These are phyloP conservation scores for Mercurialis annua DNA, from an alignment of 345 rosid species.

Conservation along the genomic window DNA sequence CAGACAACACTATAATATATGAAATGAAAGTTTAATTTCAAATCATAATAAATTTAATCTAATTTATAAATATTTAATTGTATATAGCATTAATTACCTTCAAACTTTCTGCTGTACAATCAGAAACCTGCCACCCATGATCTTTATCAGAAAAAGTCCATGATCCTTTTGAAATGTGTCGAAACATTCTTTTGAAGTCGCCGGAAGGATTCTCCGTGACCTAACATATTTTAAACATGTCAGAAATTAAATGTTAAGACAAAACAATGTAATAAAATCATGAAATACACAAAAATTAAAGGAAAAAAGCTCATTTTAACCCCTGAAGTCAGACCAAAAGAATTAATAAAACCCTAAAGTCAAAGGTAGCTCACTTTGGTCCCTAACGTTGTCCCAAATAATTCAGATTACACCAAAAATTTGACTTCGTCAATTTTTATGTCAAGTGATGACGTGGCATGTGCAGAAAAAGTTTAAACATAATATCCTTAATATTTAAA, in stretches of 20 bases:
- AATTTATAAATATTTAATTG: neutral
- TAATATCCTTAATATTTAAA: too few relatives aligned
- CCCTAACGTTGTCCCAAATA: too few relatives aligned
- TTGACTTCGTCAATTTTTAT: too few relatives aligned
- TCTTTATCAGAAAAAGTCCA: conserved; percentile 26
- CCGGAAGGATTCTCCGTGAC: conserved; percentile 13
- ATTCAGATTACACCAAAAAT: too few relatives aligned
- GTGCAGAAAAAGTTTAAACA: too few relatives aligned
- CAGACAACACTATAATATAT: conserved; percentile 28
- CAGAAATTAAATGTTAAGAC: too few relatives aligned
- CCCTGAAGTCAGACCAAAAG: too few relatives aligned
- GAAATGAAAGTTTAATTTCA: neutral
- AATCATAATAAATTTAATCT: too few relatives aligned
- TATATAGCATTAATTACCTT: conserved; percentile 7
- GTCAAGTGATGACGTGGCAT: too few relatives aligned
- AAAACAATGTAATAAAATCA: neutral
- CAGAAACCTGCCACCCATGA: conserved; percentile 28
- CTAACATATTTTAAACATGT: neutral
- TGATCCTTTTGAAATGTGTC: conserved; percentile 16
- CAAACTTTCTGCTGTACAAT: conserved; percentile 26
- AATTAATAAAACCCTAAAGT: too few relatives aligned
- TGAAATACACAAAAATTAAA: neutral
- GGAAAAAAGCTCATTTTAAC: too few relatives aligned
- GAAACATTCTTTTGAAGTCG: conserved; percentile 18
- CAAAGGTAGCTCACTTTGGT: too few relatives aligned